Base-by-base conservation (phyloP, 768 basidiomycete species). In the Lanmaoa rubissima region DNA sequence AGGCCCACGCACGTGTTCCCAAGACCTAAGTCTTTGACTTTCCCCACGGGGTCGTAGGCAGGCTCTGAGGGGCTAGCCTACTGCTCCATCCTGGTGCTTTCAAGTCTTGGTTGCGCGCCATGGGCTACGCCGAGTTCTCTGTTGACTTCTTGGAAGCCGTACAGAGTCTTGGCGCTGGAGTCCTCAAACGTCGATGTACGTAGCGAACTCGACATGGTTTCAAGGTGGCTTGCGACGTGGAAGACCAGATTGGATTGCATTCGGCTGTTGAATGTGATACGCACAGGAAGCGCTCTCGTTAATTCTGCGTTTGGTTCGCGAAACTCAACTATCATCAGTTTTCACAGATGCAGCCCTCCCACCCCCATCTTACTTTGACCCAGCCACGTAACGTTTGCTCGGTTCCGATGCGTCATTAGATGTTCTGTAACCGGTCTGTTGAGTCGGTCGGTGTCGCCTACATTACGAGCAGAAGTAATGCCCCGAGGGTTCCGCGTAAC, bases 151-250 rank as follows among this genome's bases (percentile, higher is more conserved):
- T 41, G 45, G 39, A 63, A 57, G 57, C 46, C 43, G 59, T 52
- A 46, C 46, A 58, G 70, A 58, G 54, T 47, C 54, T 60, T 54
- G 59, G 65, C 63, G 75, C 63, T 54, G 76, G 74, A 74, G 75
- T 71, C 71, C 77, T 75, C 61, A 83, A 84, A 76, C 75, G 79
- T 73, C 72, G 75, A 72, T 69, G 71, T 61, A 72, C 80, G 78
- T 80, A 76, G 74, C 75, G 68, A 81, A 80, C 79, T 65, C 67
- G 68, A 65, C 79, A 77, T 83, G 82, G 82, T 81, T 78, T 74
- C 75, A 72, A 42, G 71, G 67, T 66, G 68, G 62, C 35, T 65
- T 64, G 73, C 61, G 53, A 55, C 17, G 50, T 60, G 69, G 69
- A 67, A 48, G 7, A 52, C 19, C 60, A 58, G 58, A 24, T 42